Base-by-base conservation (phyloP, 352 stramenopile species). In the Halophytophthora batemanensis region DNA sequence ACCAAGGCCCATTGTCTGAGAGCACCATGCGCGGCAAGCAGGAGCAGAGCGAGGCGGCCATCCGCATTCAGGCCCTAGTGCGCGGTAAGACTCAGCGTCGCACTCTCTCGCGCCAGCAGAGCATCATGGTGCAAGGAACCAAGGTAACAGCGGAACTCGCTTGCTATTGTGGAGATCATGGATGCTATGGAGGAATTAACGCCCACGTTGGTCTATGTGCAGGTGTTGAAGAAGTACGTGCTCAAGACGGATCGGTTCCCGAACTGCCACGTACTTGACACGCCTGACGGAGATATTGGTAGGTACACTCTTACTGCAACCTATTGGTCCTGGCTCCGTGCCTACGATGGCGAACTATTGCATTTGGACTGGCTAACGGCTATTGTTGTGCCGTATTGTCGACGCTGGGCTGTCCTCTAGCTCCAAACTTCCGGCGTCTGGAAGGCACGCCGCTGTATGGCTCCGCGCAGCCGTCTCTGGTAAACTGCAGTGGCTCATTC, bases 161-260 rank as follows among this genome's bases (percentile, higher is more conserved):
- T 29, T 10, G 34, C 1, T 47, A 17, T 43, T 25, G 14, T 8
- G 37, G 44, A 13, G 35, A n/a, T n/a, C n/a, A n/a, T n/a, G n/a
- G n/a, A n/a, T n/a, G n/a, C n/a, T n/a, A n/a, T n/a, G 18, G 50
- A 44, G 17, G 4, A 22, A n/a, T 50, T 38, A n/a, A 25, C 38
- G 17, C 14, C 17, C 23, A 22, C 19, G 6, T 34, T 35, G 15
- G 22, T 44, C 28, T n/a, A 3, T 23, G 7, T 45, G 13, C 44
- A 81, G 74, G 69, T 94, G 22, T 50, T 94, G 13, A 84, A 83
- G 36, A 89, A 91, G 49, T 94, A 93, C 41, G 77, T 94, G 51
- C 74, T 94, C 47, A 94, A 93, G 67, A 74, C 63, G 19, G 84
- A 94, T 53, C 66, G 82, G 1, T 88, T 93, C 56, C 82, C 84